Evolutionary conservation across 225 moss, liverwort and hornwort species (phyloP), one percentile per base, ranked within the genome.

Genomic region (Marchantia paleacea): DNA sequence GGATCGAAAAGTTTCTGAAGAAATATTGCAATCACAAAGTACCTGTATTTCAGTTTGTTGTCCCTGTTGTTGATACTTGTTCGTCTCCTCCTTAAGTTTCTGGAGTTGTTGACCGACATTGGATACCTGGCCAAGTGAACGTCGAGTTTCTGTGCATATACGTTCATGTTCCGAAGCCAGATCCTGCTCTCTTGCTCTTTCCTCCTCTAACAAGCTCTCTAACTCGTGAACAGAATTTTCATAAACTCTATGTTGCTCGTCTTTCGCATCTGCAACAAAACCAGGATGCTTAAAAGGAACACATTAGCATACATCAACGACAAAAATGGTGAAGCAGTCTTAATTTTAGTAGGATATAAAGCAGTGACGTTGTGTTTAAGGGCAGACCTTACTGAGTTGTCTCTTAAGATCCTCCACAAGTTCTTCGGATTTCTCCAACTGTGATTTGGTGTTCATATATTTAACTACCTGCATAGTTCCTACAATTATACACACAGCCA

Each of bases 331-430:
- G 0, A 50, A n/a, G 57, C 57, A 49, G 12, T 29, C 28, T 7
- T 0, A 12, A 26, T 31, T 19, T 29, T 54, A 75, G 29, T 62
- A 64, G 49, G 55, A 48, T 7, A 72, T 58, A 2, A 52, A 82
- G 55, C 75, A 65, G 65, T 49, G 24, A 65, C 65, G 64, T 55
- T 80, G 66, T 15, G 81, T 26, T 80, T 80, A 82, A 85, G 79
- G 82, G 88, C 73, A 82, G 79, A 90, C 86, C 87, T 84, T 90
- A 92, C 91, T 85, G 50, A 91, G 81, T 86, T 86, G 85, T 52
- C 87, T 85, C 77, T 89, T 80, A 9, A 87, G 87, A 25, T 75
- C 84, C 49, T 82, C 80, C 19, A 90, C 69, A 24, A 81, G 25
- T 0, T 7, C 28, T 52, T 69, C 30, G 12, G 75, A 63, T 13